phyloP scores from a whole-genome alignment of 2,329 filamentous ascomycete species.

The Ilyonectria robusta region DNA sequence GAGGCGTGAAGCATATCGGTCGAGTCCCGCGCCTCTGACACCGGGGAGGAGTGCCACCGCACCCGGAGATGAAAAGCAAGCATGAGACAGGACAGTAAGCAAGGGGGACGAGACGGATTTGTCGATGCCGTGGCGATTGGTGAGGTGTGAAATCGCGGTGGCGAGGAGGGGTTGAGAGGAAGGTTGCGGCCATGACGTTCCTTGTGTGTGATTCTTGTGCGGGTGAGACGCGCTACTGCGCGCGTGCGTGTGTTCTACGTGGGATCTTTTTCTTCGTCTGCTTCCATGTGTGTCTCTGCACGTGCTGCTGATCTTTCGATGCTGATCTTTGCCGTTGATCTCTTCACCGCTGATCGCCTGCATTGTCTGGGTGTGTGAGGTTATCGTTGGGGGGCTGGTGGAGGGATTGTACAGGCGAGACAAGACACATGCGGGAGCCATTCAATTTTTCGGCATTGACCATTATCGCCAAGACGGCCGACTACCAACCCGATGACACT shows the following conservation, averaged over 20 bases:
- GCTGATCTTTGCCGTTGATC: not conserved
- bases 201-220: not conserved
- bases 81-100: not conserved
- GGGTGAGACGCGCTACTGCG: not conserved
- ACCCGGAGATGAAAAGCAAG: not conserved
- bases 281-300: not conserved
- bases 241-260: not conserved
- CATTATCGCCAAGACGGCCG: not conserved
- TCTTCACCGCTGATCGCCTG: not conserved
- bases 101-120: slow-evolving; percentile 5
- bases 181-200: not conserved
- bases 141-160: not conserved
- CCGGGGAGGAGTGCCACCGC: not conserved
- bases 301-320: not conserved
- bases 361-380: not conserved
- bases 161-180: not conserved
- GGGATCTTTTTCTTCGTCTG: not conserved
- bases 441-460: not conserved
- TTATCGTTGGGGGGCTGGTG: not conserved
- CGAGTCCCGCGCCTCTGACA: not conserved
- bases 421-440: too few relatives aligned
- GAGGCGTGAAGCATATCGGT: not conserved
- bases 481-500: not conserved
- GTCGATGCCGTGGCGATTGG: slow-evolving; percentile 14
- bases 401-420: not conserved